Evolutionary conservation across 2,329 filamentous ascomycete species (phyloP).

Genomic region (Fusarium duplospermum): DNA sequence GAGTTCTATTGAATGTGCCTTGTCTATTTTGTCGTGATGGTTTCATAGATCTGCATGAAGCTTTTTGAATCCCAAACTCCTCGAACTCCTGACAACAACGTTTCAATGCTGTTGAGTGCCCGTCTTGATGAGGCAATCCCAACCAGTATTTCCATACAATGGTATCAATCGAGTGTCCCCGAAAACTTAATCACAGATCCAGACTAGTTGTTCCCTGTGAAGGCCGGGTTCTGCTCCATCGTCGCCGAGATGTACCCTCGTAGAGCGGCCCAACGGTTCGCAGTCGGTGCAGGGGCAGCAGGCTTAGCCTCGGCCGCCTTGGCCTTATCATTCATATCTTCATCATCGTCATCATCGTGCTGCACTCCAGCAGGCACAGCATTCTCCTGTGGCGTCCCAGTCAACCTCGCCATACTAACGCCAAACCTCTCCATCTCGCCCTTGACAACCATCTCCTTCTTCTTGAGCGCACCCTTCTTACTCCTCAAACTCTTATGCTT

Average conservation of each 20-base stretch:
- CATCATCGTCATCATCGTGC: slow-evolving; percentile 23
- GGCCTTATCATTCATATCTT: slow-evolving; percentile 26
- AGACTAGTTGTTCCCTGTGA: slow-evolving; percentile 53
- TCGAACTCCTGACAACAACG: slow-evolving; percentile 24
- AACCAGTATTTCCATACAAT: not conserved
- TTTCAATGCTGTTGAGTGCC: not conserved
- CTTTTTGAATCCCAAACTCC: slow-evolving; percentile 28
- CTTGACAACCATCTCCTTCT: slow-evolving; percentile 82
- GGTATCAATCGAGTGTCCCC: slow-evolving; percentile 11
- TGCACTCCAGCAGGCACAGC: slow-evolving; percentile 11
- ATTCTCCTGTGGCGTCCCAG: slow-evolving; percentile 50
- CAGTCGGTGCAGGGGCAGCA: slow-evolving; percentile 52
- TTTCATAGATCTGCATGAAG: not conserved
- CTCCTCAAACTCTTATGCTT: slow-evolving; percentile 80
- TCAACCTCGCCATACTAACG: slow-evolving; percentile 82
- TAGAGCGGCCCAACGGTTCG: slow-evolving; percentile 82
- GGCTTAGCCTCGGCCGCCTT: slow-evolving; percentile 18
- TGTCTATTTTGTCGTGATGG: slow-evolving; percentile 3
- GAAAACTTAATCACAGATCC: not conserved
- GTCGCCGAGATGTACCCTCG: slow-evolving; percentile 86
- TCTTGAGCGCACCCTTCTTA: slow-evolving; percentile 83
- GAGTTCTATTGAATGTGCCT: not conserved
- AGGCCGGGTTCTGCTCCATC: slow-evolving; percentile 89
- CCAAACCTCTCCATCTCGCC: slow-evolving; percentile 87
- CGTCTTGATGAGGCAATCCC: not conserved